Percentiles rank a stretch among this genome's conserved stretches.
Evolutionary conservation across 371 early-diverging fungal species (phyloP).

Genomic region (Mortierella sp.): DNA sequence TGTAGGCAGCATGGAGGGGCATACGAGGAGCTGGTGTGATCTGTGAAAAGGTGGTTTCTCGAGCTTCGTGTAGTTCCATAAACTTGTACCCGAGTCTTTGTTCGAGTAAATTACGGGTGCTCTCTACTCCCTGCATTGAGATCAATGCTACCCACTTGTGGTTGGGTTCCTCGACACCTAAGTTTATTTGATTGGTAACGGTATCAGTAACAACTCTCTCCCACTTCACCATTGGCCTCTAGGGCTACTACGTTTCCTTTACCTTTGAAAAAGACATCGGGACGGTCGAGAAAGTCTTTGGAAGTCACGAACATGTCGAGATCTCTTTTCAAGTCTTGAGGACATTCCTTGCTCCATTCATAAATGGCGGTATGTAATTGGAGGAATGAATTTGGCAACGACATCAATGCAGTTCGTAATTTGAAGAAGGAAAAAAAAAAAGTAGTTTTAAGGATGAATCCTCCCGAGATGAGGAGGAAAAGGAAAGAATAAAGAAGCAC

Average conservation of each 20-base stretch:
- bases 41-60: conserved; percentile 24
- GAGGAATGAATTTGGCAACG: conserved; percentile 22
- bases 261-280: conserved; percentile 47
- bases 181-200: not conserved
- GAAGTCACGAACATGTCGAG: conserved; percentile 20
- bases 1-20: conserved; percentile 18
- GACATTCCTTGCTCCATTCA: conserved; percentile 45
- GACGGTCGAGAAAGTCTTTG: conserved; percentile 35
- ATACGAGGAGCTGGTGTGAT: conserved; percentile 28
- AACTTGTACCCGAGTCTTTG: conserved; percentile 14
- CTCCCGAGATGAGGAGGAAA: not conserved
- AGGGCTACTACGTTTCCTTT: not conserved
- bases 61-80: conserved; percentile 22
- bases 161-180: not conserved
- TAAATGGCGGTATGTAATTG: conserved; percentile 34
- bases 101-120: conserved; percentile 13
- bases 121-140: conserved; percentile 20
- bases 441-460: not conserved
- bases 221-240: no score
- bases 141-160: conserved; percentile 41
- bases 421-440: not conserved
- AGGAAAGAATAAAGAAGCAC: not conserved
- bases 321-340: conserved; percentile 25
- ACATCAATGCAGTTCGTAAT: not conserved
- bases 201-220: not conserved